Conservation (phyloP, 2,329 filamentous ascomycete species). For the Nothophoma quercina region DNA sequence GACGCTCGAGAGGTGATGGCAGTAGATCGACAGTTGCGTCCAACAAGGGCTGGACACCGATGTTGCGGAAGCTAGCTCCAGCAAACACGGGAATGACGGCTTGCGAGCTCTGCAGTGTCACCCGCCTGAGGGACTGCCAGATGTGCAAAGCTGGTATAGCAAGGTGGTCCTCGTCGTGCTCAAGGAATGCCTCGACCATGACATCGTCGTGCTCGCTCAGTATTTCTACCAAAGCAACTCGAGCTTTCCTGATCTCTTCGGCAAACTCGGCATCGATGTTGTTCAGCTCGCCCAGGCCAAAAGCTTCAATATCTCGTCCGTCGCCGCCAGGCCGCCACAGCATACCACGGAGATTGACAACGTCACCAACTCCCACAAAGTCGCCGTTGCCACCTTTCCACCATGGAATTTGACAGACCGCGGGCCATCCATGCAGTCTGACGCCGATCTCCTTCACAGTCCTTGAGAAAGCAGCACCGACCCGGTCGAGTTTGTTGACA, state of each 20-base stretch:
- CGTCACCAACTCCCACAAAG: constrained; percentile 85
- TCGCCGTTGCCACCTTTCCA: constrained; percentile 77
- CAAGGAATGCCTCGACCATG: constrained; percentile 84
- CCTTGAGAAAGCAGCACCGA: constrained; percentile 80
- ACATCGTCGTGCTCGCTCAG: constrained; percentile 88
- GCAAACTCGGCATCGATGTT: constrained; percentile 59
- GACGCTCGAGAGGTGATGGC: constrained; percentile 80
- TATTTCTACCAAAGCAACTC: constrained; percentile 79
- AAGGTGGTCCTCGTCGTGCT: constrained; percentile 75
- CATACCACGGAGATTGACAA: constrained; percentile 76
- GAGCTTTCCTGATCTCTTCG: constrained; percentile 76
- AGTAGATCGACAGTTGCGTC: constrained; percentile 89
- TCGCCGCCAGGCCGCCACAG: constrained; percentile 74
- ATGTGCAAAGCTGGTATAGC: constrained; percentile 72
- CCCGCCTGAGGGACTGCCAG: constrained; percentile 75
- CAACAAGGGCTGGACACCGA: constrained; percentile 90
- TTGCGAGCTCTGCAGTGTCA: constrained; percentile 72
- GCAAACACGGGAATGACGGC: constrained; percentile 86
- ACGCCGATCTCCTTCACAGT: constrained; percentile 86
- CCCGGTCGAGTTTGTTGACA: constrained; percentile 85
- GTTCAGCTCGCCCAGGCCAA: constrained; percentile 63
- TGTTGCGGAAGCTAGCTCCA: constrained; percentile 90
- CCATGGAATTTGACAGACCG: constrained; percentile 95
- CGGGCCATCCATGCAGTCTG: constrained; percentile 81
- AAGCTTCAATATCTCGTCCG: constrained; percentile 67